Evolutionary conservation across 2,329 filamentous ascomycete species (phyloP).

Genomic region (Monilinia vaccinii-corymbosi): DNA sequence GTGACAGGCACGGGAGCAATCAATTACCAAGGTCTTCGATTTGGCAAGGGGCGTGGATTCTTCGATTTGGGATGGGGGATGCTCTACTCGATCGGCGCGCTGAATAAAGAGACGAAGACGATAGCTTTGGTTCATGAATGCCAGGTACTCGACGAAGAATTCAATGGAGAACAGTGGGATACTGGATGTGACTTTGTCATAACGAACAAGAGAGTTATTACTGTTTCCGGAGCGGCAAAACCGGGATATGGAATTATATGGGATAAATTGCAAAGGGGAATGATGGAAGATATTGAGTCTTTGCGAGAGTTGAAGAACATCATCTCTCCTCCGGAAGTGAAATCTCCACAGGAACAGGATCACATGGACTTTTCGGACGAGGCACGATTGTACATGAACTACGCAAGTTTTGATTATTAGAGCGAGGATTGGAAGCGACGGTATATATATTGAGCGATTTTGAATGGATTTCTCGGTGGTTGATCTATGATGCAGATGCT

Average conservation of each 20-base stretch:
- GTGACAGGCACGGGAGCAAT: conserved; percentile 35
- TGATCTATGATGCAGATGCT: not conserved
- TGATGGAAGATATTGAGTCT: conserved; percentile 31
- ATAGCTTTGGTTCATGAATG: conserved; percentile 34
- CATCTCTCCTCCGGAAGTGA: conserved; percentile 4
- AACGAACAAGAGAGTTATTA: conserved; percentile 30
- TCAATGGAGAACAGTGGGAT: conserved; percentile 31
- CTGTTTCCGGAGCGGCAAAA: conserved; percentile 28
- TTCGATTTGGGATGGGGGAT: conserved; percentile 38
- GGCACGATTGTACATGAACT: conserved; percentile 7
- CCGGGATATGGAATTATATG: conserved; percentile 33
- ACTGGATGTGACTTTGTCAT: conserved; percentile 35
- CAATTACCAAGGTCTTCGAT: conserved; percentile 31
- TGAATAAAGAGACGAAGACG: conserved; percentile 25
- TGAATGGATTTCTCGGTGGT: not conserved
- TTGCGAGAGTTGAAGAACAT: conserved; percentile 13
- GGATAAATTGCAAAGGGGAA: conserved; percentile 30
- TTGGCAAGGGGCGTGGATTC: conserved; percentile 34
- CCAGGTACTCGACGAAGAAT: conserved; percentile 33
- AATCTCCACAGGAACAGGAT: conserved; percentile 5
- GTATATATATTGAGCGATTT: not conserved
- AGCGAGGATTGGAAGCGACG: not conserved
- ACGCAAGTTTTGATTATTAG: conserved; percentile 5
- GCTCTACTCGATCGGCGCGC: conserved; percentile 29
- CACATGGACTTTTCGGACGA: conserved; percentile 4